Conservation (phyloP, 306 rosid genomes). For the Sesbania bispinosa region DNA sequence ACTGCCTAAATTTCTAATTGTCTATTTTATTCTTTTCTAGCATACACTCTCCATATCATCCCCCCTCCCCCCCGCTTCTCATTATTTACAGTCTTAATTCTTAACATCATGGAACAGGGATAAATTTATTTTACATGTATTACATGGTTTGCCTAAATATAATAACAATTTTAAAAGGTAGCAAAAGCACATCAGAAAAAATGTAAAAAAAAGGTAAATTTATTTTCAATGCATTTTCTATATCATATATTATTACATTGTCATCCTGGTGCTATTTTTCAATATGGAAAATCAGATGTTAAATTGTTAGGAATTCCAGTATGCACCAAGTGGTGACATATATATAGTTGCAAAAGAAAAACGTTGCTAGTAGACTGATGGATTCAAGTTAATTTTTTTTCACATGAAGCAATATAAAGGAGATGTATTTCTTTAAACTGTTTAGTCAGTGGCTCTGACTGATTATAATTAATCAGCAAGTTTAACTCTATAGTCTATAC, state of each 20-base stretch:
- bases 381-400: constrained; percentile 2
- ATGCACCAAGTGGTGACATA: not conserved
- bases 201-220: not conserved
- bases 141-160: not conserved
- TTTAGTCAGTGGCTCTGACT: not conserved
- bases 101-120: not conserved
- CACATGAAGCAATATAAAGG: not conserved
- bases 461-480: not conserved
- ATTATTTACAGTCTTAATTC: too few species aligned
- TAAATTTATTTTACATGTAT: not conserved
- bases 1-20: too few species aligned
- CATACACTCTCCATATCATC: too few species aligned
- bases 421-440: not conserved
- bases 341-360: not conserved
- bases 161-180: constrained; percentile 3
- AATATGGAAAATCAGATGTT: not conserved
- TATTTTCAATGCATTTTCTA: not conserved
- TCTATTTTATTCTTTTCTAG: too few species aligned
- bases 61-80: too few species aligned
- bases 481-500: not conserved
- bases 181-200: not conserved
- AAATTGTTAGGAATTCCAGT: constrained; percentile 2
- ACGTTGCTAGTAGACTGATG: not conserved
- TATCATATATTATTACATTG: not conserved
- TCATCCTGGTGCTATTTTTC: not conserved